A percentile compares a stretch with the other conserved stretches of the same genome.
Evolutionary conservation across 2,329 filamentous ascomycete genomes (phyloP).

Genomic region (Nemania diffusa): DNA sequence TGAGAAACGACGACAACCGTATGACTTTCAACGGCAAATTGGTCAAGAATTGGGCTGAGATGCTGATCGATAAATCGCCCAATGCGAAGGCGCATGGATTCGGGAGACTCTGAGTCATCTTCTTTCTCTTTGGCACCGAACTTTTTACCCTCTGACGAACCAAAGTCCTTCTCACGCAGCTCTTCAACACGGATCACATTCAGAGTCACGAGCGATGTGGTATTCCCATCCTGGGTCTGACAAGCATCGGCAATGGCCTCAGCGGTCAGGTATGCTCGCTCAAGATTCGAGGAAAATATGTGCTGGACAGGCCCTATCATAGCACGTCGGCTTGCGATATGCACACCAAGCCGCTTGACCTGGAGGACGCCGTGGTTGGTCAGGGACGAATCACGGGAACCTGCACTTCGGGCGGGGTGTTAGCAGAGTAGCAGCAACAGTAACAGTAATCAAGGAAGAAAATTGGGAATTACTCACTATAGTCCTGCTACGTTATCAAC

Average conservation of each 20-base stretch:
- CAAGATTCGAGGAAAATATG: conserved; percentile 81
- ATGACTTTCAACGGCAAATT: conserved; percentile 45
- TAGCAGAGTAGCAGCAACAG: not conserved
- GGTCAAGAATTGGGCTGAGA: conserved; percentile 66
- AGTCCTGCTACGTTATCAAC: conserved; percentile 86
- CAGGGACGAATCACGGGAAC: conserved; percentile 80
- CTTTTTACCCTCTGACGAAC: conserved; percentile 73
- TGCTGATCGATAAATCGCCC: conserved; percentile 73
- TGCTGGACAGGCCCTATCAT: conserved; percentile 59
- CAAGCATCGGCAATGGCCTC: conserved; percentile 71
- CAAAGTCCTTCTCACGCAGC: conserved; percentile 80
- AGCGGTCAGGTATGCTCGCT: conserved; percentile 78
- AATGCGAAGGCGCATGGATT: conserved; percentile 72
- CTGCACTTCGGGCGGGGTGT: conserved; percentile 66
- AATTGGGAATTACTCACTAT: conserved; percentile 65
- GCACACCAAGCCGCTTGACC: conserved; percentile 73
- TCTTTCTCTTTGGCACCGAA: conserved; percentile 56
- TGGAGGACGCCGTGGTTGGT: conserved; percentile 86
- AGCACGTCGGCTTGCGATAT: conserved; percentile 59
- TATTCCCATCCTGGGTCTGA: not conserved
- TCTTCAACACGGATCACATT: conserved; percentile 56
- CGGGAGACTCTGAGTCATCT: conserved; percentile 71
- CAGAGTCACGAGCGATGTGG: conserved; percentile 34
- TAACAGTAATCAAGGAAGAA: not conserved
- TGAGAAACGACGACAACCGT: conserved; percentile 80